Evolutionary conservation across 176 grass and related monocot genomes (phyloP).

Genomic region (Otatea glauca): DNA sequence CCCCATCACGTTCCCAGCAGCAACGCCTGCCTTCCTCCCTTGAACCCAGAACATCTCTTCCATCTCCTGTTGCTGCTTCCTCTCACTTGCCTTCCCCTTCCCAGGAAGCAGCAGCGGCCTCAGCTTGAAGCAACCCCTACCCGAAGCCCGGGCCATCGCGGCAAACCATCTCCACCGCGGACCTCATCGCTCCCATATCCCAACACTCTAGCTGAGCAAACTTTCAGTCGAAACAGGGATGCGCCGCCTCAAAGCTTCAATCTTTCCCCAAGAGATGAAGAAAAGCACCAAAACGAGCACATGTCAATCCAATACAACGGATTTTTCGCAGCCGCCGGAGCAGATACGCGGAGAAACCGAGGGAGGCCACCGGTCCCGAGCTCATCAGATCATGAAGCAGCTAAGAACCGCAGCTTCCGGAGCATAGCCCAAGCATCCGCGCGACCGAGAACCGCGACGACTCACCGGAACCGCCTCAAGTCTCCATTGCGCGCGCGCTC

Average conservation of each 20-base stretch:
- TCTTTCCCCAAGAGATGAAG: background rate
- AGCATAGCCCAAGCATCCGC: background rate
- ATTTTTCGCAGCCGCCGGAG: background rate
- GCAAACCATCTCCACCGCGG: constrained; percentile 43
- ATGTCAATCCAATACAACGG: constrained; percentile 2
- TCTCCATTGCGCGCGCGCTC: constrained; percentile 3
- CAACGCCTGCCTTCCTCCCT: constrained; percentile 10
- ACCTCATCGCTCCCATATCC: constrained; percentile 33
- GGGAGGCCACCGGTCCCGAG: constrained; percentile 26
- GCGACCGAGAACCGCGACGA: constrained; percentile 16
- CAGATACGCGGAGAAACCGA: constrained; percentile 53
- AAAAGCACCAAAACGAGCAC: constrained; percentile 14
- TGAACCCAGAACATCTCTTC: constrained; percentile 9
- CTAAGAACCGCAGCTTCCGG: background rate
- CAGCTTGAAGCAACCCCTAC: constrained; percentile 24
- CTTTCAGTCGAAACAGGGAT: background rate
- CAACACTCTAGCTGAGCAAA: background rate
- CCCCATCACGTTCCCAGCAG: constrained; percentile 6
- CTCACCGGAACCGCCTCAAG: constrained; percentile 13
- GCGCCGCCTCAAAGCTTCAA: constrained; percentile 22
- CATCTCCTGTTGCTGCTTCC: constrained; percentile 9
- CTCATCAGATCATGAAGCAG: constrained; percentile 39
- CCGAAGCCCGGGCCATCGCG: constrained; percentile 61
- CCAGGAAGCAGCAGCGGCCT: constrained; percentile 21
- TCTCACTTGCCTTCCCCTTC: background rate